These are phyloP conservation scores for Tetrahymena malaccensis DNA, from an alignment of 73 alveolate species.

Conservation along the genomic window DNA sequence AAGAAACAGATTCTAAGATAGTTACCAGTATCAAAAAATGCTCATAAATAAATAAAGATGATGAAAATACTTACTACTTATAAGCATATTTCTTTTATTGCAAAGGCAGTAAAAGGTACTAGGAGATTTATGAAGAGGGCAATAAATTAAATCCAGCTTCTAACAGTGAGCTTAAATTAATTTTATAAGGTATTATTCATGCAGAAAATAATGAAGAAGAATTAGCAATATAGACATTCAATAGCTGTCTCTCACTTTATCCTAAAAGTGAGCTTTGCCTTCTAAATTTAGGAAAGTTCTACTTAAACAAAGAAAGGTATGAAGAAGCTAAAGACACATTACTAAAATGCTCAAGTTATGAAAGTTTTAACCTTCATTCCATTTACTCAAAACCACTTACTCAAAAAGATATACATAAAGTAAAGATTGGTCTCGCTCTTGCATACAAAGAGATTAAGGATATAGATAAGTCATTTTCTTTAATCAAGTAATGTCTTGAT, in stretches of 20 bases:
- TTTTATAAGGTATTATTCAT: not conserved
- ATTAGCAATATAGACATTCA: not conserved
- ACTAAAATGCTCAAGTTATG: not conserved
- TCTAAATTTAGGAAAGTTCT: not conserved
- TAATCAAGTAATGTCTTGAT: not conserved
- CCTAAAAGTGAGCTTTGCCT: not conserved
- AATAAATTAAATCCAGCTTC: not conserved
- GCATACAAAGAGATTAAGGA: not conserved
- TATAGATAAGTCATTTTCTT: not conserved
- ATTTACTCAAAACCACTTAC: not conserved
- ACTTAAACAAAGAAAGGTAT: not conserved
- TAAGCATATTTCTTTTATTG: not conserved
- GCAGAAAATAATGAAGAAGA: not conserved
- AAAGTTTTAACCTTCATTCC: not conserved
- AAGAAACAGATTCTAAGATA: not conserved
- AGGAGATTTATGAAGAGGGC: not conserved
- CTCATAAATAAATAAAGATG: not conserved
- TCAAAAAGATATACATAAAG: not conserved
- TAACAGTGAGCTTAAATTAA: not conserved
- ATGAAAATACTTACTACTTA: not conserved
- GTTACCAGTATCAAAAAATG: not conserved
- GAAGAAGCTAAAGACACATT: not conserved
- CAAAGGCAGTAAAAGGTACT: not conserved
- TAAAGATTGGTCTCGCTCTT: not conserved
- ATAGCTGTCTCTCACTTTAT: not conserved